phyloP scores from a whole-genome alignment of 768 basidiomycete genomes.

The Hirschioporus abietinus region DNA sequence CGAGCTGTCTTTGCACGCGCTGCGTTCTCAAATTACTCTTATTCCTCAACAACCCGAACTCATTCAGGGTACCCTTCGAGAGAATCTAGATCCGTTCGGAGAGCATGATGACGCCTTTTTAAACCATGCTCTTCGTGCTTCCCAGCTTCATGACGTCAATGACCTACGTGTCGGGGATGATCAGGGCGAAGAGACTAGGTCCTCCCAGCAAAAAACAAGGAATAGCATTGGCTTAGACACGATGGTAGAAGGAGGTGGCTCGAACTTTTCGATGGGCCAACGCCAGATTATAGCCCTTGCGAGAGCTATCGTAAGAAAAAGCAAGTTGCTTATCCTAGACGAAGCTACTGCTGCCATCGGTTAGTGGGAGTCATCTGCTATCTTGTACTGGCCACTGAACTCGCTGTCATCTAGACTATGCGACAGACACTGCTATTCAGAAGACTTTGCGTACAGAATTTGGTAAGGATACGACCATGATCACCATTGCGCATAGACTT shows the following conservation, averaged over 20 bases:
- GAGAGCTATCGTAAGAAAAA: slow-evolving; percentile 33
- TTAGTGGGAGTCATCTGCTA: neutral
- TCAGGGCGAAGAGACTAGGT: slow-evolving; percentile 19
- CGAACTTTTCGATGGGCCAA: slow-evolving; percentile 38
- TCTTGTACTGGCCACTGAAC: neutral
- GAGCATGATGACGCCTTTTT: slow-evolving; percentile 41
- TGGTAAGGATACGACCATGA: slow-evolving; percentile 26
- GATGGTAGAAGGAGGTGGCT: slow-evolving; percentile 31
- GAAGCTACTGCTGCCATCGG: slow-evolving; percentile 42
- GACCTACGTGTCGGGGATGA: slow-evolving; percentile 14
- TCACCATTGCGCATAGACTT: slow-evolving; percentile 37
- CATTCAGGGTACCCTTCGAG: slow-evolving; percentile 38
- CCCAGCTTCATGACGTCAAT: slow-evolving; percentile 24
- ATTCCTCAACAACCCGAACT: slow-evolving; percentile 37
- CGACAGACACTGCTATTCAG: slow-evolving; percentile 36
- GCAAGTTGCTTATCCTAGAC: slow-evolving; percentile 42
- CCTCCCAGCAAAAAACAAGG: slow-evolving; percentile 13
- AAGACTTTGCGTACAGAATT: slow-evolving; percentile 28
- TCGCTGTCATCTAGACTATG: slow-evolving; percentile 27
- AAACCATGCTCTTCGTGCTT: slow-evolving; percentile 33
- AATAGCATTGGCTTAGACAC: slow-evolving; percentile 40
- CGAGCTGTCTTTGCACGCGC: slow-evolving; percentile 39
- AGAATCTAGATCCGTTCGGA: slow-evolving; percentile 46
- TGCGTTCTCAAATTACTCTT: slow-evolving; percentile 42
- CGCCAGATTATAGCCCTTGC: slow-evolving; percentile 44